Evolutionary conservation across 2,329 filamentous ascomycete genomes (phyloP), one percentile per base, ranked within the genome.

Genomic region (Cladorrhinum sp.): DNA sequence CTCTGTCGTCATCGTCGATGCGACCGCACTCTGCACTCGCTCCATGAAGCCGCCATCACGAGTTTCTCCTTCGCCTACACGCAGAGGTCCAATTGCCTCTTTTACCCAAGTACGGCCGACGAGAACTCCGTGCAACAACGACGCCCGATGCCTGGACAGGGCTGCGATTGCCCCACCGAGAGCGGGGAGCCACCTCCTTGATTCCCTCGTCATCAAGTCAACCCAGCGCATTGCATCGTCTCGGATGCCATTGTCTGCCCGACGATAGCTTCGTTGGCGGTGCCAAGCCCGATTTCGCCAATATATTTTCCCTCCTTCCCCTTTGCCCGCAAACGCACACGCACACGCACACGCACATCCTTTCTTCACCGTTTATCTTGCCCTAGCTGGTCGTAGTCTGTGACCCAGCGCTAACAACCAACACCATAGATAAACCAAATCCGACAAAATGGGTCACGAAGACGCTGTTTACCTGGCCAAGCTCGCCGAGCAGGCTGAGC

Each of bases 401-500:
- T 60, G 54, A 54, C 59, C 61, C 48, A 49, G 25, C 60, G 69
- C 70, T 71, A 68, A 73, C 66, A 48, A 49, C 50, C 45, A 45
- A 54, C 57, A 59, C 54, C 59, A 66, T 57, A 68, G 13, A 38
- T 25, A 57, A 41, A 68, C 62, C 61, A 66, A 73, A 69, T 72
- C 71, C 77, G 79, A 77, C 84, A 93, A 84, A 84, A 98, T 98
- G 93, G 92, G 91, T 87, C 92, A 96, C 86, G 93, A 98, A 87
- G 93, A 98, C 84, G 93, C 93, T 75, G 95, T 99, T 76, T 98
- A 98, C 81, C 90, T 98, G 79, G 95, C 95, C 82, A 98, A 98
- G 92, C 91, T 99, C 80, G 95, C 95, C 78, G 95, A 99, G 89
- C 95, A 99, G 88, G 95, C 95, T 80, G 95, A 99, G 89, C 93